These are phyloP conservation scores for Turritis glabra DNA, from an alignment of 345 rosid species.

Conservation along the genomic window DNA sequence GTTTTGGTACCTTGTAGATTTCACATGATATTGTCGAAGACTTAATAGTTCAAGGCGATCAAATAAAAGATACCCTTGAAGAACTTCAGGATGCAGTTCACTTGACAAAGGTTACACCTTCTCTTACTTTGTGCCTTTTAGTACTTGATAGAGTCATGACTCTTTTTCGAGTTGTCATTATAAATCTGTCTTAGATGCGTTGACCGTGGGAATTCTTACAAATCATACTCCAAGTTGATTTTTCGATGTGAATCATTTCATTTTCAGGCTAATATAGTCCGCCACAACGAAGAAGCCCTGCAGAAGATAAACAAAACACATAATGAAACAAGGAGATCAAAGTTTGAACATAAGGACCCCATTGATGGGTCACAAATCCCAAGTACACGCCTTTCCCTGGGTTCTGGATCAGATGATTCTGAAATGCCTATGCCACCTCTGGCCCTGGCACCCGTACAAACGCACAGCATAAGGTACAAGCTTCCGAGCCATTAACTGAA, in stretches of 20 bases:
- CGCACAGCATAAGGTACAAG: constrained; percentile 65
- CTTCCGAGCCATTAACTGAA: not conserved
- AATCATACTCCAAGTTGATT: not conserved
- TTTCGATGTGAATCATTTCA: not conserved
- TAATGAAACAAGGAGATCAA: constrained; percentile 55
- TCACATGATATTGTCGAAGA: constrained; percentile 81
- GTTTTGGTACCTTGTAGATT: constrained; percentile 48
- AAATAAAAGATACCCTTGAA: constrained; percentile 65
- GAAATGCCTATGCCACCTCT: constrained; percentile 95
- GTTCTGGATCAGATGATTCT: constrained; percentile 55
- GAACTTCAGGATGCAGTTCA: constrained; percentile 92
- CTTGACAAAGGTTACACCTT: constrained; percentile 65
- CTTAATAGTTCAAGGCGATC: constrained; percentile 74
- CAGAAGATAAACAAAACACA: constrained; percentile 49
- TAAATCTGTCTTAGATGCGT: constrained; percentile 1
- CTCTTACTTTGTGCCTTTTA: constrained; percentile 17
- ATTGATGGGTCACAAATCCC: constrained; percentile 35
- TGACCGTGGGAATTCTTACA: not conserved
- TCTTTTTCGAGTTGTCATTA: not conserved
- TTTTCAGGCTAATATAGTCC: constrained; percentile 76
- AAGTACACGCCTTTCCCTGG: constrained; percentile 38
- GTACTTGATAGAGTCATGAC: not conserved
- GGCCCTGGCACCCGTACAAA: constrained; percentile 62
- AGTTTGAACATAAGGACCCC: constrained; percentile 38
- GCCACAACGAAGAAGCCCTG: constrained; percentile 66